These are phyloP conservation scores for Orbilia brochopaga DNA, from an alignment of 2,329 filamentous ascomycete species.

Conservation along the genomic window DNA sequence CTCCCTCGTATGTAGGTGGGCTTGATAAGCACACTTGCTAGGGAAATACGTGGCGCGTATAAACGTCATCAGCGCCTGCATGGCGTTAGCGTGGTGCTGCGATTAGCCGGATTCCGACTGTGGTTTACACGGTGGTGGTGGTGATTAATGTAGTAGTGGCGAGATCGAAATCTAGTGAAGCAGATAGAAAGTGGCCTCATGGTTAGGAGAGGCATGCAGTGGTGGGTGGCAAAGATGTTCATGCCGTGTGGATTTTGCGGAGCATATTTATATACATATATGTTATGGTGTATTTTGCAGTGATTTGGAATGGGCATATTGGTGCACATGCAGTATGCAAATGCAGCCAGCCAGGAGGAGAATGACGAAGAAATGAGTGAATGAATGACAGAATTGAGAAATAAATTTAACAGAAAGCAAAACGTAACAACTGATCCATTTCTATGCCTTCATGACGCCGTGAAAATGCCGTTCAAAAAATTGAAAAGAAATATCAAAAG, in stretches of 20 bases:
- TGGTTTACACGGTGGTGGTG: no score
- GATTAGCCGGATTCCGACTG: no score
- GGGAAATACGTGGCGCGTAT: not conserved
- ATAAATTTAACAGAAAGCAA: constrained; percentile 26
- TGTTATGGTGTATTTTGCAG: not conserved
- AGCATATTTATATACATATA: not conserved
- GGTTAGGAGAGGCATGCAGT: not conserved
- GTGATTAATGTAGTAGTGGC: no score
- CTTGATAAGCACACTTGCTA: not conserved
- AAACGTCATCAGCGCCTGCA: not conserved
- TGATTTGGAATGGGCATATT: constrained; percentile 15
- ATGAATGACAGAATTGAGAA: constrained; percentile 13
- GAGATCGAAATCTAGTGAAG: not conserved
- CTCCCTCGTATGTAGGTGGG: not conserved
- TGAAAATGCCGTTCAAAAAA: not conserved
- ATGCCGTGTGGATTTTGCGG: constrained; percentile 7
- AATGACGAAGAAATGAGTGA: constrained; percentile 36
- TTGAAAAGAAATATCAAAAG: no score
- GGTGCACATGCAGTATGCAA: not conserved
- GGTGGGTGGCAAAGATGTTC: constrained; percentile 7
- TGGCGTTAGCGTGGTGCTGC: no score
- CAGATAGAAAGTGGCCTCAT: not conserved
- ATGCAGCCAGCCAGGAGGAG: constrained; percentile 13
- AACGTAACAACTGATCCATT: constrained; percentile 23
- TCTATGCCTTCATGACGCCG: constrained; percentile 3